Percentiles rank a stretch among this genome's conserved stretches.
phyloP scores from a whole-genome alignment of 306 rosid genomes.

The Myrica gale region DNA sequence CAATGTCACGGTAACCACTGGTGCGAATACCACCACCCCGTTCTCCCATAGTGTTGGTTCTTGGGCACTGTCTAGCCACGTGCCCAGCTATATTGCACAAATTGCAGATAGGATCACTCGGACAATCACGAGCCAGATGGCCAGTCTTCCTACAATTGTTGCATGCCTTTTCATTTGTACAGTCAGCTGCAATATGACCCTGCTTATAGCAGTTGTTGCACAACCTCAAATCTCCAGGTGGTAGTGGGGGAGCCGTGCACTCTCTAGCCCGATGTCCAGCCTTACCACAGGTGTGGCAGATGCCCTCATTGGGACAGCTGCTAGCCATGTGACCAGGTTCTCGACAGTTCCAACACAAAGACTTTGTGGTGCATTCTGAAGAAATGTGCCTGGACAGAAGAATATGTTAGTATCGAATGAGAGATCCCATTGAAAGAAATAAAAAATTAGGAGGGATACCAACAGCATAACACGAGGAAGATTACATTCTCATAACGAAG shows the following conservation, averaged over 20 bases:
- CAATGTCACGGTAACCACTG: conserved; percentile 61
- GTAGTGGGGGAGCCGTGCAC: conserved; percentile 77
- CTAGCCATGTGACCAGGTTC: conserved; percentile 98
- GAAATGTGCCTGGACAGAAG: conserved; percentile 77
- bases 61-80: conserved; percentile 88
- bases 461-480: neutral
- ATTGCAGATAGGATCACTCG: conserved; percentile 90
- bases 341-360: conserved; percentile 96
- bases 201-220: conserved; percentile 98
- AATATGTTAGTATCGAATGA: neutral
- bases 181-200: conserved; percentile 95
- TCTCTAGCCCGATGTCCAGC: conserved; percentile 95
- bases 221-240: conserved; percentile 89
- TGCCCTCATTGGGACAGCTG: conserved; percentile 88
- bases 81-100: conserved; percentile 95
- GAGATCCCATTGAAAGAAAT: neutral
- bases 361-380: conserved; percentile 90
- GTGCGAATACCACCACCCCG: conserved; percentile 38
- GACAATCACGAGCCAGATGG: conserved; percentile 97
- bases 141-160: conserved; percentile 97
- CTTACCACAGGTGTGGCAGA: conserved; percentile 98
- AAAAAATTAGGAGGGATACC: neutral
- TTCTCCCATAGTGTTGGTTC: conserved; percentile 59
- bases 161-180: conserved; percentile 98
- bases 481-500: neutral